phyloP scores from a whole-genome alignment of 1,284 basidiomycete genomes.

The Apiotrichum gamsii region DNA sequence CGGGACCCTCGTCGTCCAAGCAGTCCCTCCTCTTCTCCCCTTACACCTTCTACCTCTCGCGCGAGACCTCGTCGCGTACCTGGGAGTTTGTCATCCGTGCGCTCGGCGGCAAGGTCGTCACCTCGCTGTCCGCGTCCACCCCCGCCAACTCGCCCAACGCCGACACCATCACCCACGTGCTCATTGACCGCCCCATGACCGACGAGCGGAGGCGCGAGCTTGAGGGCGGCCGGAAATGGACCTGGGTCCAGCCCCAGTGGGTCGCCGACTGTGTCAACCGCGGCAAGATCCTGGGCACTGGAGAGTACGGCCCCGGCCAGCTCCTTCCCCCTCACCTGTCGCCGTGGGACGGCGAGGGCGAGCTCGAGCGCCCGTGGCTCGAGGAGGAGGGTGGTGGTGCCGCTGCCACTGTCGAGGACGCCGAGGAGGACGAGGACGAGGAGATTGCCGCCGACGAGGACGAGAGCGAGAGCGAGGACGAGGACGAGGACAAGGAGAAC shows the following conservation, averaged over 20 bases:
- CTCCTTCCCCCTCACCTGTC: slow-evolving; percentile 90
- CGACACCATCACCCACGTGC: slow-evolving; percentile 86
- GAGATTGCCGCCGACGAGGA: slow-evolving; percentile 44
- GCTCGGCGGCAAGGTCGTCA: slow-evolving; percentile 80
- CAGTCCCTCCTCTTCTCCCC: slow-evolving; percentile 65
- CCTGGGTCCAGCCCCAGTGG: slow-evolving; percentile 97
- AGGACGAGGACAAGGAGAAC: slow-evolving; percentile 40
- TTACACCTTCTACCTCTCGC: slow-evolving; percentile 90
- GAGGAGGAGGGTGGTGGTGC: slow-evolving; percentile 45
- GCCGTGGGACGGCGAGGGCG: slow-evolving; percentile 81
- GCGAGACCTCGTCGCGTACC: slow-evolving; percentile 84
- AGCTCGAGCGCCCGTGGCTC: slow-evolving; percentile 54
- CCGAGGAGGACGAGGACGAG: slow-evolving; percentile 36
- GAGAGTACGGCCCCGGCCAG: slow-evolving; percentile 77
- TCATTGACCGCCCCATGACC: slow-evolving; percentile 80
- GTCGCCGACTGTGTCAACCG: slow-evolving; percentile 92
- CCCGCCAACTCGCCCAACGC: slow-evolving; percentile 49
- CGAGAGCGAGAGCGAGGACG: slow-evolving; percentile 40
- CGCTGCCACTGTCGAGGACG: slow-evolving; percentile 47
- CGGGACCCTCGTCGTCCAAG: slow-evolving; percentile 51
- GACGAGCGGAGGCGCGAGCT: slow-evolving; percentile 55
- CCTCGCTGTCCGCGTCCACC: slow-evolving; percentile 72
- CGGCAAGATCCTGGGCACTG: slow-evolving; percentile 75
- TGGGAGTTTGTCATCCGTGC: slow-evolving; percentile 93
- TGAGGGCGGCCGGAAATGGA: slow-evolving; percentile 62